phyloP scores from a whole-genome alignment of 148 eudicot genomes.

The Rheum nobile region DNA sequence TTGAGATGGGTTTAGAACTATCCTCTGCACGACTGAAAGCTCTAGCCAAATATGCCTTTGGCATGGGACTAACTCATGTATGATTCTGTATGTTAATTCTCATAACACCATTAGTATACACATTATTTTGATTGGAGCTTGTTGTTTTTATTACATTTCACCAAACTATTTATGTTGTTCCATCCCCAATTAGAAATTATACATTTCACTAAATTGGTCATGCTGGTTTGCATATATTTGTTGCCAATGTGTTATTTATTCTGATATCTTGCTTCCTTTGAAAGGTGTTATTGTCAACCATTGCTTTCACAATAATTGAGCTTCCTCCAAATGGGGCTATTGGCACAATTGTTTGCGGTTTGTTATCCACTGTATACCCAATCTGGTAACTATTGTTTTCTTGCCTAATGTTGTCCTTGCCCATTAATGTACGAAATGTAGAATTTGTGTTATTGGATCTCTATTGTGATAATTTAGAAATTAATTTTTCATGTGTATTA shows the following conservation, averaged over 20 bases:
- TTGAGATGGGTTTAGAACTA: constrained; percentile 99
- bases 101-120: no score
- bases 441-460: no score
- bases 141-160: neutral
- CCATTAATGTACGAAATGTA: no score
- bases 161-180: neutral
- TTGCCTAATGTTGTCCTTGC: neutral
- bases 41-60: constrained; percentile 94
- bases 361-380: constrained; percentile 79
- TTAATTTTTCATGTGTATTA: neutral
- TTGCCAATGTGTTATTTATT: no score
- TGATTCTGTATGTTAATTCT: neutral
- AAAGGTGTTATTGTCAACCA: no score
- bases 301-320: no score
- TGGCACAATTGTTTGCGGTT: constrained; percentile 69
- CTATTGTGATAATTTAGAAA: neutral
- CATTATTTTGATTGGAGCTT: no score
- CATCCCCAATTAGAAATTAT: neutral
- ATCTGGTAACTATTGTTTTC: constrained; percentile 48
- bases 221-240: neutral
- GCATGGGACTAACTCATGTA: constrained; percentile 69
- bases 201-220: neutral
- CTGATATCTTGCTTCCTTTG: no score
- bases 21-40: constrained; percentile 89
- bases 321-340: constrained; percentile 89